A percentile compares a stretch with the other conserved stretches of the same genome.
phyloP scores from a whole-genome alignment of 305 asterid genomes.

The Plantago coronopus region DNA sequence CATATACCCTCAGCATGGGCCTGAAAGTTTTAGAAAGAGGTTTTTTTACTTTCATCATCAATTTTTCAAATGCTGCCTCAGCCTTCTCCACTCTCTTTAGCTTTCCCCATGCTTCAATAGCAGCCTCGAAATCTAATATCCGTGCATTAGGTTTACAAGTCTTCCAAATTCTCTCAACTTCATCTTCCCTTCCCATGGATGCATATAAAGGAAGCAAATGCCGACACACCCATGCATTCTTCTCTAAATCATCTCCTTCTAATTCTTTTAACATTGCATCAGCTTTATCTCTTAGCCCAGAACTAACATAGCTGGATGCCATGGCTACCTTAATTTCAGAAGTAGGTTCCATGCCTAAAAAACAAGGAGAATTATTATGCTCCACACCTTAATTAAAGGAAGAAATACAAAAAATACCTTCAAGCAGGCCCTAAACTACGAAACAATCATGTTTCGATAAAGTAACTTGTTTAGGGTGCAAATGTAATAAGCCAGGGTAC shows the following conservation, averaged over 20 bases:
- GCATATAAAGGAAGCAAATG: slow-evolving; percentile 65
- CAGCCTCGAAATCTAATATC: slow-evolving; percentile 43
- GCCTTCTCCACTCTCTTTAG: slow-evolving; percentile 60
- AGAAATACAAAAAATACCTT: not conserved
- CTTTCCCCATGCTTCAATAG: slow-evolving; percentile 73
- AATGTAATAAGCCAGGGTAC: no score
- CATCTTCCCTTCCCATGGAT: slow-evolving; percentile 53
- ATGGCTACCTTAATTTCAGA: slow-evolving; percentile 29
- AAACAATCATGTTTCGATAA: no score
- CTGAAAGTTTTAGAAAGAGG: slow-evolving; percentile 40
- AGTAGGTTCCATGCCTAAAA: slow-evolving; percentile 34
- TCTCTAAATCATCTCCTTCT: slow-evolving; percentile 43
- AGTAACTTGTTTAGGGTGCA: no score
- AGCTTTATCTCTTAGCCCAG: slow-evolving; percentile 66
- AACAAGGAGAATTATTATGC: not conserved
- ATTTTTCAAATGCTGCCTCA: slow-evolving; percentile 51
- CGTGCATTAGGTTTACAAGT: slow-evolving; percentile 50
- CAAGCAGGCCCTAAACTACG: no score
- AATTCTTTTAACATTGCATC: slow-evolving; percentile 54
- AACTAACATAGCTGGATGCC: slow-evolving; percentile 45
- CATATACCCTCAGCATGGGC: slow-evolving; percentile 51
- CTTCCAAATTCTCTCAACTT: slow-evolving; percentile 68
- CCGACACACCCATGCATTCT: slow-evolving; percentile 43
- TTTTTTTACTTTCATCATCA: slow-evolving; percentile 35
- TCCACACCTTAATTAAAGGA: not conserved